phyloP scores from a whole-genome alignment of 805 yeast genomes.

The Saturnispora galanensis region DNA sequence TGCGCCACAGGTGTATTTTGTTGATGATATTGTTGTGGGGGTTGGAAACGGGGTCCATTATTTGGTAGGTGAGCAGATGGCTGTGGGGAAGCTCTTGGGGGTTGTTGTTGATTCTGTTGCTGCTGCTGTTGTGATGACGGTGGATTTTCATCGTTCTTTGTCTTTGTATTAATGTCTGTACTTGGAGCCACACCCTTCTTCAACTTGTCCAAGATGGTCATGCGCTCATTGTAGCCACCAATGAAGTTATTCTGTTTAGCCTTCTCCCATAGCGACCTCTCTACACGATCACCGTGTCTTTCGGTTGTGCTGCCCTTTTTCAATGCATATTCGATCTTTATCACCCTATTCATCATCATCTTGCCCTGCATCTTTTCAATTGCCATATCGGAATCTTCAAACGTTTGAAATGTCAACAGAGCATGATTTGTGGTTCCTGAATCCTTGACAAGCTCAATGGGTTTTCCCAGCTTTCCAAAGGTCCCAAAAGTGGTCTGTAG shows the following conservation, averaged over 20 bases:
- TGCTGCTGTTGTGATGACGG: neutral
- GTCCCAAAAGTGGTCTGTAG: conserved; percentile 49
- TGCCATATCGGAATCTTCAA: conserved; percentile 64
- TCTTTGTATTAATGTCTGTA: neutral
- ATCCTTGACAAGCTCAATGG: conserved; percentile 37
- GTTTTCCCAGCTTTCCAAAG: conserved; percentile 52
- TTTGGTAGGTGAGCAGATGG: no score
- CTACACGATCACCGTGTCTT: conserved; percentile 72
- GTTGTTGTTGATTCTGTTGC: neutral
- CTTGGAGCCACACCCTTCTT: neutral
- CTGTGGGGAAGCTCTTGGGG: no score
- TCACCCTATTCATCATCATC: conserved; percentile 54
- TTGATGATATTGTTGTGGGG: neutral
- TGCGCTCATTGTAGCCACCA: conserved; percentile 4
- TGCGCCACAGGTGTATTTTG: neutral
- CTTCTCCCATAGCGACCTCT: conserved; percentile 51
- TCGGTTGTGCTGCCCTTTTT: conserved; percentile 47
- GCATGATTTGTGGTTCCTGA: conserved; percentile 47
- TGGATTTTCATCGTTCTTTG: neutral
- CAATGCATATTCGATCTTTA: conserved; percentile 59
- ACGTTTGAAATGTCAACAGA: conserved; percentile 52
- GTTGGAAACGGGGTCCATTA: neutral
- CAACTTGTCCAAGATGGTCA: neutral
- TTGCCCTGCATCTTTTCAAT: conserved; percentile 59
- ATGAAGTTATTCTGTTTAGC: conserved; percentile 19